Conservation (phyloP, 2,329 filamentous ascomycete species). For the Alternaria ethzedia region DNA sequence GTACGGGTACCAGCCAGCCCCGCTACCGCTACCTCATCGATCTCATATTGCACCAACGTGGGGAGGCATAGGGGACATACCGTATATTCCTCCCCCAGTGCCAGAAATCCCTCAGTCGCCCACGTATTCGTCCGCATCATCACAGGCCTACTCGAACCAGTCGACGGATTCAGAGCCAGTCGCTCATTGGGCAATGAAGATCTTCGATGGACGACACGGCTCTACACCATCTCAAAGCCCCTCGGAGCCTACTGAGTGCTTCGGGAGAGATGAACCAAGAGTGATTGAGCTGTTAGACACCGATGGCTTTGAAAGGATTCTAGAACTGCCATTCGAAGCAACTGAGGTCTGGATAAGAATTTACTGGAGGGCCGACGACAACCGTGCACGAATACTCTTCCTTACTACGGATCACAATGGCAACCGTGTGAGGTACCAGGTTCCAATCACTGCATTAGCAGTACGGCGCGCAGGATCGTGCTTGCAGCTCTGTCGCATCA, state of each 20-base stretch:
- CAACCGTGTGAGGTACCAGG: constrained; percentile 54
- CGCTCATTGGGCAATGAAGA: constrained; percentile 53
- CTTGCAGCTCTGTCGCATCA: constrained; percentile 50
- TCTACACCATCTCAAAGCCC: constrained; percentile 45
- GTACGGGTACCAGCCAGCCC: constrained; percentile 18
- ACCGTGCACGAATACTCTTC: constrained; percentile 62
- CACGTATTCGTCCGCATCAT: constrained; percentile 52
- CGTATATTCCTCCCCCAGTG: constrained; percentile 42
- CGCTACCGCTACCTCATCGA: constrained; percentile 19
- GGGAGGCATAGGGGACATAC: constrained; percentile 38
- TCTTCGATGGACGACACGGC: constrained; percentile 52
- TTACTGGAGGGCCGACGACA: constrained; percentile 60
- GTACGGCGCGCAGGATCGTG: constrained; percentile 50
- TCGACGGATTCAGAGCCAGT: constrained; percentile 43
- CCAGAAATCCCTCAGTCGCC: constrained; percentile 52
- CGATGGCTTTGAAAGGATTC: constrained; percentile 52
- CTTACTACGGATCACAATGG: constrained; percentile 52
- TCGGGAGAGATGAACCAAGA: constrained; percentile 44
- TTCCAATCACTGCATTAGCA: constrained; percentile 58
- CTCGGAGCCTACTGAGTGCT: constrained; percentile 42
- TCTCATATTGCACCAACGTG: constrained; percentile 25
- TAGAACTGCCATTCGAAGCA: constrained; percentile 56
- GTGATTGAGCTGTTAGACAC: constrained; percentile 42
- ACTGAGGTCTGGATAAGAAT: constrained; percentile 56
- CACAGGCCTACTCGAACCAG: constrained; percentile 47